Base-by-base conservation (phyloP, 176 grass and related monocot genomes). In the Aegilops tauschii region DNA sequence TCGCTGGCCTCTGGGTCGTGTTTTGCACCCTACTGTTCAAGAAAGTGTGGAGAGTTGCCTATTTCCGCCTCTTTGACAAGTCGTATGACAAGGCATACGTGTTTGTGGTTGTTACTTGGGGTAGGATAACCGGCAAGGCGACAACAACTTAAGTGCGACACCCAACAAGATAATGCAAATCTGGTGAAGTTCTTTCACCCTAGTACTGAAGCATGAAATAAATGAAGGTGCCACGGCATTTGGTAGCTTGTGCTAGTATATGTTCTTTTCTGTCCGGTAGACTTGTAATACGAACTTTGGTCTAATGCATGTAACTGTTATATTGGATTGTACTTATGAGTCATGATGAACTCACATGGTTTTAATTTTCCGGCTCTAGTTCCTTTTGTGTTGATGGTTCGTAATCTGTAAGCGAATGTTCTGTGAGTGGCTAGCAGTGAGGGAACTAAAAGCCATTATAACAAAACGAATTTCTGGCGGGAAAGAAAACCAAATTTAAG, bases 21-120 rank as follows among this genome's bases (percentile, higher is more conserved):
- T 79, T 88, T 20, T 85, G 42, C 0, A 0, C 40, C 6, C 12
- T 92, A 2, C 4, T 89, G 1, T 86, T 92, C 76, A 40, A 39
- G 35, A 79, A 83, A 20, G 12, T 17, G 2, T 89, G 90, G 87
- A 84, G 83, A 1, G 11, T 84, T 70, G 17, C 34, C 39, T 87
- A 64, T 68, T 87, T 65, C 21, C 21, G 5, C 68, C 20, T 80
- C 20, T 23, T 86, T 1, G 80, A 89, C 61, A 75, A 63, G 13
- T 1, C 67, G 1, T 89, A 17, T 14, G 87, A 85, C 1, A 73
- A 23, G 2, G 13, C 64, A 25, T 70, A 1, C 25, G 69, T 82
- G 0, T 42, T 69, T 20, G 10, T 75, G 4, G 54, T 35, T 73
- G 18, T 86, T 42, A 39, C 52, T 4, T 65, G 58, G 56, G 65